Evolutionary conservation across 805 yeast genomes (phyloP).

Genomic region (Isabelozyma heimii): DNA sequence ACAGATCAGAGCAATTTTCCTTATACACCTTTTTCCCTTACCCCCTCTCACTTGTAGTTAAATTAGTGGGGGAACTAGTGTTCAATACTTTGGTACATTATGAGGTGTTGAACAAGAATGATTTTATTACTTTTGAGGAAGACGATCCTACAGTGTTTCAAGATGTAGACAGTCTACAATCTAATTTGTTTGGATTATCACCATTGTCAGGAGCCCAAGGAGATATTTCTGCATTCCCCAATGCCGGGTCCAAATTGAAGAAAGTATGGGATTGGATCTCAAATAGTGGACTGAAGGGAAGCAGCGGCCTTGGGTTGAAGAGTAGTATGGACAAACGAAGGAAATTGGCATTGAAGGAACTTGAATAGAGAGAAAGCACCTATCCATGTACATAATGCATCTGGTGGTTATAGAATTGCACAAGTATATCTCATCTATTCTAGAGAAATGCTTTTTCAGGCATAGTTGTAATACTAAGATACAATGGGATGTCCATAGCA

Average conservation of each 20-base stretch:
- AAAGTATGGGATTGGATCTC: constrained; percentile 23
- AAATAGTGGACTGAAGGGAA: constrained; percentile 5
- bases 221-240: constrained; percentile 28
- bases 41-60: constrained; percentile 31
- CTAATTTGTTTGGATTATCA: constrained; percentile 38
- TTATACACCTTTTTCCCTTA: constrained; percentile 41
- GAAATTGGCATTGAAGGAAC: constrained; percentile 38
- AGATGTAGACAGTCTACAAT: constrained; percentile 31
- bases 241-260: constrained; percentile 20
- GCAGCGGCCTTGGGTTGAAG: constrained; percentile 15
- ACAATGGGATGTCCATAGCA: no score
- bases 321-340: constrained; percentile 38
- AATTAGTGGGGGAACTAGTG: constrained; percentile 10
- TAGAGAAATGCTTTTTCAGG: no score
- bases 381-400: no score
- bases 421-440: no score
- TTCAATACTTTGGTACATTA: constrained; percentile 20
- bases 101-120: constrained; percentile 18
- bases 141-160: constrained; percentile 21
- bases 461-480: no score
- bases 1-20: constrained; percentile 29
- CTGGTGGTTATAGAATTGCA: no score
- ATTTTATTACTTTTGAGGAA: constrained; percentile 16
- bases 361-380: constrained; percentile 19
- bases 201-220: constrained; percentile 39